Evolutionary conservation across 371 early-diverging fungal species (phyloP), one percentile per base, ranked within the genome.

Genomic region (Circinella umbellata): DNA sequence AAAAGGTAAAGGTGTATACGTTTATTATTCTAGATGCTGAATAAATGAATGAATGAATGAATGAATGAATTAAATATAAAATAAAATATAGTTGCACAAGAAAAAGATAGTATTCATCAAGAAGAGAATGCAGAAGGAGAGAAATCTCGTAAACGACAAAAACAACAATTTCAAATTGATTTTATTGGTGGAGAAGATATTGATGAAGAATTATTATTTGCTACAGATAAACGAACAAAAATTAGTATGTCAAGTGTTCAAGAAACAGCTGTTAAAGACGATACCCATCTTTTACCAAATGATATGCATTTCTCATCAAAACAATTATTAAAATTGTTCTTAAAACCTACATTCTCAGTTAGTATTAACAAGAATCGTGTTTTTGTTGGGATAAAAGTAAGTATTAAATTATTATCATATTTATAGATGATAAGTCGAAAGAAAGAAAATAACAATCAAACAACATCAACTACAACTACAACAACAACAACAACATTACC

Each of bases 241-340:
- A 76, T 88, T 61, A 81, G 77, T 17, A 69, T 92, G 73, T 73
- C 86, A 11, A 75, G 83, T 39, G 35, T 77, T 68, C 78, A 83
- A 67, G 75, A 88, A 70, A 63, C 80, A 69, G 46, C 81, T 71
- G 36, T 65, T 39, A 63, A 71, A 75, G 51, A 64, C 37, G 64
- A 70, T 39, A 39, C 39, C 38, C 70, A 80, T 69, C 72, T 92
- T 47, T 83, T 98, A 39, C 97, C 96, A 7, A 92, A 93, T 48
- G 97, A 97, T 77, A 85, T 93, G 67, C 93, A 94, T 66, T 96
- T 95, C 76, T 90, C 94, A 42, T 93, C 95, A 0, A 88, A 90
- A 68, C 90, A 92, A 62, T 80, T 98, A 62, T 77, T 94, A 61
- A 83, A 85, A 64, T 86, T 95, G 63, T 94, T 96, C 75, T 72